phyloP scores from a whole-genome alignment of 257 asterid genomes.

The Paulownia fortunei region DNA sequence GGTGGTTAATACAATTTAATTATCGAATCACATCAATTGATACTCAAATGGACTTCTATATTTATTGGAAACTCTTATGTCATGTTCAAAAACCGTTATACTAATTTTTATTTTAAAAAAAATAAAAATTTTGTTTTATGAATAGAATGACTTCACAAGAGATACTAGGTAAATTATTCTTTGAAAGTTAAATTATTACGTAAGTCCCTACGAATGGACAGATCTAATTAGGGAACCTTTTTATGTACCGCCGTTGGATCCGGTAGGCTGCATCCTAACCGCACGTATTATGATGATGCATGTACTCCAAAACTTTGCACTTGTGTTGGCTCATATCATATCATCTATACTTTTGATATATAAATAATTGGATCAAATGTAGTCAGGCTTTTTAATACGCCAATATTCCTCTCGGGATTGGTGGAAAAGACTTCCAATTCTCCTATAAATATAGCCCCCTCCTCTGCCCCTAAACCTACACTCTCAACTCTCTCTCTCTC shows the following conservation, averaged over 20 bases:
- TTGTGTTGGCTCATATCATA: not conserved
- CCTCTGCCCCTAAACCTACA: slow-evolving; percentile 42
- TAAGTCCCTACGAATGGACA: slow-evolving; percentile 33
- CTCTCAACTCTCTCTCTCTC: not conserved
- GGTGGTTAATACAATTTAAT: not conserved
- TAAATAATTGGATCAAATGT: slow-evolving; percentile 32
- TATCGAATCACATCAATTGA: not conserved
- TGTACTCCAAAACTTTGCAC: not conserved
- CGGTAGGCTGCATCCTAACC: slow-evolving; percentile 35
- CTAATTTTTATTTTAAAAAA: not conserved
- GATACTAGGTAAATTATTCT: no score
- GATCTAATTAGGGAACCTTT: slow-evolving; percentile 32
- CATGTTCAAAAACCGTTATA: no score
- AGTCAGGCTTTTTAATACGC: slow-evolving; percentile 53
- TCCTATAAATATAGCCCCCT: slow-evolving; percentile 66
- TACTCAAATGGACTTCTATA: not conserved
- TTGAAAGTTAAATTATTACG: not conserved
- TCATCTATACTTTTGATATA: not conserved
- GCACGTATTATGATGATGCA: not conserved
- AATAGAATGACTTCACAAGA: not conserved
- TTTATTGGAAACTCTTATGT: no score
- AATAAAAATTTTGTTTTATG: not conserved
- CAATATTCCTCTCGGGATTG: slow-evolving; percentile 98
- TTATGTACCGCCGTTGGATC: slow-evolving; percentile 40
- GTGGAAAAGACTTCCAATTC: slow-evolving; percentile 56